Base-by-base conservation (phyloP, 148 eudicot species). In the Cornus florida region DNA sequence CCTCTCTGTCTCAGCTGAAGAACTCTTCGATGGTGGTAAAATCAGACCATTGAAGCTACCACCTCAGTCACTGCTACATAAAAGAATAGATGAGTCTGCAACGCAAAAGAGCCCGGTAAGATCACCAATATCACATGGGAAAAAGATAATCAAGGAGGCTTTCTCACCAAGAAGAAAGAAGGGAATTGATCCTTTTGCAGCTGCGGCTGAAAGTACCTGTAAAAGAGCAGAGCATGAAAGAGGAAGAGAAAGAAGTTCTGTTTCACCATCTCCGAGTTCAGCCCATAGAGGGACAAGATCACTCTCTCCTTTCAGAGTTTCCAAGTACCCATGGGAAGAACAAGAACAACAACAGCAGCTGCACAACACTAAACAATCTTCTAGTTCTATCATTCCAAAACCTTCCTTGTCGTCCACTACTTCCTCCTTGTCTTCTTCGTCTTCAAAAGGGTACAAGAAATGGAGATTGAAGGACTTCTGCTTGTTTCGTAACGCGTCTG, bases 401-500 rank as follows among this genome's bases (percentile, higher is more conserved):
- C 19, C 76, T 28, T 23, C 67, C n/a, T 43, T 38, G 48, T 7
- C 72, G 59, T n/a, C 78, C 7, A 17, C 77, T 43, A 8, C 74
- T 28, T 79, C 85, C 31, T 78, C 86, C 0, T 65, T 80, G 0
- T 71, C 85, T 35, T 35, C 38, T 2, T 35, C 38, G 5, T 35
- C 48, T 19, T 66, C 80, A 1, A 86, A 79, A 77, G 83, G 84
- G 88, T 68, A 67, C 82, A 84, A 66, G 33, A 94, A 86, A 66
- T 94, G 98, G 98, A 90, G 83, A 20, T 69, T 94, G 74, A 92
- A 83, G 82, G 98, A 94, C 64, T 84, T 92, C 9, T 87, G 90
- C 78, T 50, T 94, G 76, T 94, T 94, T 72, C 86, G 98, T 12
- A 94, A 94, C 73, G 93, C 93, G 57, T 94, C 98, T 16, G 98